Base-by-base conservation (phyloP, 257 asterid species). In the Plantago elongata region DNA sequence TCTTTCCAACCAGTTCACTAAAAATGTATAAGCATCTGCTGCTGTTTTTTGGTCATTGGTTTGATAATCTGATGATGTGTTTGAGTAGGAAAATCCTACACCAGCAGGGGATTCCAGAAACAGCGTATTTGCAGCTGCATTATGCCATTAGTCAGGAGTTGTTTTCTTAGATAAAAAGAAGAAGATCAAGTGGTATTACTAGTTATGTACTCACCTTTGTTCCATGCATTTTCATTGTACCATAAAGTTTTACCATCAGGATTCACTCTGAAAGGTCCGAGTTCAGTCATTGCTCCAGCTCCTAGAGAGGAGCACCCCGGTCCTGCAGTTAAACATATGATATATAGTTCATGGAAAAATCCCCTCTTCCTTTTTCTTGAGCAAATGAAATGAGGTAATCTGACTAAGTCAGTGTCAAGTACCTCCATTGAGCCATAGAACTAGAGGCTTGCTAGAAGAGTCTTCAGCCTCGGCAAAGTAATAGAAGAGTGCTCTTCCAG, bases 51-150 rank as follows among this genome's bases (percentile, higher is more conserved):
- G 38, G 30, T 57, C 62, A 9, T 29, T 14, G 16, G 49, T 57
- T 3, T n/a, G 13, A 14, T 57, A 57, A 57, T 57, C 62, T 57
- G 48, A 57, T 9, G 49, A 6, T 57, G 48, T 38, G 5, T 57
- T 57, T 40, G 62, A 57, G 34, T 57, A 57, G 5, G 62, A 57
- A 57, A 57, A 57, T 57, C 62, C 62, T 11, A 57, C 62, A 2
- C 48, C 49, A 5, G 49, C 49, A 5, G 49, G 30, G 49, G 62
- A 57, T 38, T 57, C 34, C 49, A 38, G 16, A 46, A 38, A 57
- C 9, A 37, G 30, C 47, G 38, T 37, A 57, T 57, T 57, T 3
- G 62, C 62, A 12, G 42, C 48, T 57, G 62, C 49, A 38, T 3
- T 12, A 27, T 56, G 40, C 3, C 2, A 34, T 11, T 10, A 9